phyloP scores from a whole-genome alignment of 1,139 yeast genomes.

The Yamadazyma sp. region DNA sequence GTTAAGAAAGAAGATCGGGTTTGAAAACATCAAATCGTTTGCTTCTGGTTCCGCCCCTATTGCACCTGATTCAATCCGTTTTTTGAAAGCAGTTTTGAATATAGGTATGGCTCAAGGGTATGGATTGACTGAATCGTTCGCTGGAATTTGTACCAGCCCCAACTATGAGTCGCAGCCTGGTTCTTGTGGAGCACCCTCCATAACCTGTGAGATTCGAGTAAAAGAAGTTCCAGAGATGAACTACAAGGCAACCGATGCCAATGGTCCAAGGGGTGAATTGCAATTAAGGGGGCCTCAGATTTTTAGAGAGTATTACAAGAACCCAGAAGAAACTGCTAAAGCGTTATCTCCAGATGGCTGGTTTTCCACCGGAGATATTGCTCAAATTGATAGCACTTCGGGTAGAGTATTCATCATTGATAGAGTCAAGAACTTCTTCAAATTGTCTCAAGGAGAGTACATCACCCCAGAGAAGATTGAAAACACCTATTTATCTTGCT shows the following conservation, averaged over 20 bases:
- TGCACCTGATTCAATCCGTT: conserved; percentile 56
- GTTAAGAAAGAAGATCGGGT: conserved; percentile 57
- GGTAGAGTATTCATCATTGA: conserved; percentile 68
- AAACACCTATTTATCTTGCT: conserved; percentile 55
- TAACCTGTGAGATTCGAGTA: conserved; percentile 57
- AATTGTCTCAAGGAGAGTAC: conserved; percentile 80
- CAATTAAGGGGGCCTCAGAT: conserved; percentile 68
- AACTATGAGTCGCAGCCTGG: conserved; percentile 52
- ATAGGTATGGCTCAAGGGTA: conserved; percentile 69
- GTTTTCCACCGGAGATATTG: conserved; percentile 80
- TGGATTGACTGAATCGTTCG: conserved; percentile 75
- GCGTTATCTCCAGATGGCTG: conserved; percentile 46
- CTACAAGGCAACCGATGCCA: conserved; percentile 46
- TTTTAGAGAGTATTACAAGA: conserved; percentile 60
- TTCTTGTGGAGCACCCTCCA: conserved; percentile 61
- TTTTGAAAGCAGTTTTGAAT: conserved; percentile 62
- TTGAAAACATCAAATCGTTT: conserved; percentile 45
- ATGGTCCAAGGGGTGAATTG: conserved; percentile 55
- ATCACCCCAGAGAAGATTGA: conserved; percentile 80
- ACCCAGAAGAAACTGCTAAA: conserved; percentile 35
- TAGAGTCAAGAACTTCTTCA: conserved; percentile 79
- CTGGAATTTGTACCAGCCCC: conserved; percentile 53
- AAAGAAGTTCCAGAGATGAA: conserved; percentile 70
- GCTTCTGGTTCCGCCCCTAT: conserved; percentile 78
- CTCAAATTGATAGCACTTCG: conserved; percentile 44